Evolutionary conservation across 495 filamentous ascomycete species (phyloP).

Genomic region (Podospora bellae-mahoneyi): DNA sequence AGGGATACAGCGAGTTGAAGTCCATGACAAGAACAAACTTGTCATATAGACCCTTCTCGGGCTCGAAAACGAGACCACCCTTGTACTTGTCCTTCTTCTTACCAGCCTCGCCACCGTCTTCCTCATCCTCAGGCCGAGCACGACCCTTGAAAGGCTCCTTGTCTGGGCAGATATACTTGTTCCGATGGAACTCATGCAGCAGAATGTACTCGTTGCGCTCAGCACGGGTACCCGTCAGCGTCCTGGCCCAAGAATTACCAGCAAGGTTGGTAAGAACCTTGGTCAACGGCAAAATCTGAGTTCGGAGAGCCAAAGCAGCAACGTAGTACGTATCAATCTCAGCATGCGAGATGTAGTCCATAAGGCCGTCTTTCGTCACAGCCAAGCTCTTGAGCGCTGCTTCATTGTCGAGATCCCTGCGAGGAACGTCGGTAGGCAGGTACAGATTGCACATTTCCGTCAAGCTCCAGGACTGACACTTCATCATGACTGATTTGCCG

Average conservation of each 20-base stretch:
- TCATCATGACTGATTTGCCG: slow-evolving; percentile 94
- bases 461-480: slow-evolving; percentile 96
- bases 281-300: slow-evolving; percentile 89
- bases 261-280: slow-evolving; percentile 95
- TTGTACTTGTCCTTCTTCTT: slow-evolving; percentile 99
- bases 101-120: slow-evolving; percentile 57
- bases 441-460: slow-evolving; percentile 95
- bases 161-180: slow-evolving; percentile 97
- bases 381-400: slow-evolving; percentile 86
- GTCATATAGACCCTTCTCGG: slow-evolving; percentile 95
- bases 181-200: slow-evolving; percentile 89
- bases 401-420: slow-evolving; percentile 84
- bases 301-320: slow-evolving; percentile 77
- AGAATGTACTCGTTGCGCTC: slow-evolving; percentile 99
- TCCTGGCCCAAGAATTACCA: slow-evolving; percentile 97
- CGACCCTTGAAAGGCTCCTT: slow-evolving; percentile 73
- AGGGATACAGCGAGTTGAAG: slow-evolving; percentile 98
- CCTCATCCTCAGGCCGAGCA: slow-evolving; percentile 61
- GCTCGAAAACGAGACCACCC: slow-evolving; percentile 96
- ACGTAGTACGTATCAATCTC: slow-evolving; percentile 96
- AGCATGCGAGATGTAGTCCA: slow-evolving; percentile 90
- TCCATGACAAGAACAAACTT: slow-evolving; percentile 98
- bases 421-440: slow-evolving; percentile 60
- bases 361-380: slow-evolving; percentile 72
- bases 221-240: slow-evolving; percentile 88